Evolutionary conservation across 805 yeast genomes (phyloP), one percentile per base, ranked within the genome.

Genomic region (Candida glaebosa): DNA sequence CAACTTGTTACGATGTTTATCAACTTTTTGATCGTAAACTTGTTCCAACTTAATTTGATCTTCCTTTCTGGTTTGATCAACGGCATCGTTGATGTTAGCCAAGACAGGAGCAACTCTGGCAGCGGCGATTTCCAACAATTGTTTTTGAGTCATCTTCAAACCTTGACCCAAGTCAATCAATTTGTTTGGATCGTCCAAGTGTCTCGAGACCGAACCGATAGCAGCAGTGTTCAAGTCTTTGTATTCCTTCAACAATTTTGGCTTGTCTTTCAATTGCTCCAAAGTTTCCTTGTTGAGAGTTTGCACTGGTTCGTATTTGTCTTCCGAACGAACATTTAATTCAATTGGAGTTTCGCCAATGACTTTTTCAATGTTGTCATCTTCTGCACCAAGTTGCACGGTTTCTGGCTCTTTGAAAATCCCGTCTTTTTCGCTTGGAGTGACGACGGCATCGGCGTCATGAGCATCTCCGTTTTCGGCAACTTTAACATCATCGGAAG

Each of bases 61-160:
- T 46, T 65, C 74, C 42, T 63, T 46, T 46, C 71, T 56, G 24
- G 73, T 65, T 47, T 67, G 64, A 37, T 57, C 60, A 36, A 76
- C 82, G 45, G 73, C 72, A 20, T 69, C 73, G 52, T 76, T 74
- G 53, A 78, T 76, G 47, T 59, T 65, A 34, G 71, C 66, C 52
- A 78, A 61, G 30, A 77, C 72, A 4, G 83, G 83, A 25, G 76
- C 75, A 30, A 78, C 79, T 48, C 82, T 67, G 47, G 64, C 65
- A 31, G 75, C 73, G 17, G 82, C 82, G 52, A 78, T 72, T 38
- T 68, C 82, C 49, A 75, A 64, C 46, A 78, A 69, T 56, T 77
- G 79, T 41, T 71, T 72, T 49, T 78, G 79, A 35, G 82, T 72
- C 65, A 78, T 64, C 36, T 55, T 64, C 55, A 77, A 65, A 15